A percentile compares a stretch with the other conserved stretches of the same genome.
Conservation (phyloP, 176 grass and related monocot species). For the Chrysopogon serrulatus region DNA sequence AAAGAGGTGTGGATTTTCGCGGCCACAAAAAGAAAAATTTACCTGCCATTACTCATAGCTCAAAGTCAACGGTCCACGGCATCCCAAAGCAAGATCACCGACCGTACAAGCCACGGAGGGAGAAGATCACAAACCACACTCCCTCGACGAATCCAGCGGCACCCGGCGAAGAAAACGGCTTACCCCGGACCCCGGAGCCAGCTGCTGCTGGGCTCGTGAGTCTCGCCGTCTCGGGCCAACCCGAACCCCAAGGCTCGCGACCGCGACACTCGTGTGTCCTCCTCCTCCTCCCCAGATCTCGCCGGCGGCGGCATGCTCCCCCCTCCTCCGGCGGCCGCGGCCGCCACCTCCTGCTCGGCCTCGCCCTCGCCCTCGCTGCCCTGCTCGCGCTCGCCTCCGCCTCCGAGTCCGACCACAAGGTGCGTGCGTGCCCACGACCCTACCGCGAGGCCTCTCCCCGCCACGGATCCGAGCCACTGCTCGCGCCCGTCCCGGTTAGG, state of each 20-base stretch:
- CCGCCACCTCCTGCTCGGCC: background rate
- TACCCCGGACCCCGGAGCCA: background rate
- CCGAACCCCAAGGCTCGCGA: constrained; percentile 15
- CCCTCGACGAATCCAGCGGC: background rate
- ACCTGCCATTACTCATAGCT: background rate
- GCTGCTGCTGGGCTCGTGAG: background rate
- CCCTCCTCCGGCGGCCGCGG: background rate
- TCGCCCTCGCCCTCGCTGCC: constrained; percentile 12
- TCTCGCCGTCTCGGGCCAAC: constrained; percentile 12
- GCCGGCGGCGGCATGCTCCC: constrained; percentile 45
- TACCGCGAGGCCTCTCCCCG: background rate
- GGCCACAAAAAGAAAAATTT: background rate
- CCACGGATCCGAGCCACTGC: background rate
- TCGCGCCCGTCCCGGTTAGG: background rate
- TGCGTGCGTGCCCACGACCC: constrained; percentile 20
- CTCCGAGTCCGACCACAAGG: constrained; percentile 69
- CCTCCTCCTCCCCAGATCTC: constrained; percentile 24
- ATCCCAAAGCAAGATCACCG: background rate
- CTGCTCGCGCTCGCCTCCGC: constrained; percentile 30
- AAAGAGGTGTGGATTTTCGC: no score
- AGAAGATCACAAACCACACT: background rate
- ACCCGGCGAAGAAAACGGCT: background rate
- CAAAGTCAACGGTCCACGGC: constrained; percentile 11
- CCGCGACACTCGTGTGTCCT: background rate
- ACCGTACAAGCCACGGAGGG: constrained; percentile 3